These are phyloP conservation scores for Beauveria medogensis DNA, from an alignment of 2,329 filamentous ascomycete genomes.

Conservation along the genomic window DNA sequence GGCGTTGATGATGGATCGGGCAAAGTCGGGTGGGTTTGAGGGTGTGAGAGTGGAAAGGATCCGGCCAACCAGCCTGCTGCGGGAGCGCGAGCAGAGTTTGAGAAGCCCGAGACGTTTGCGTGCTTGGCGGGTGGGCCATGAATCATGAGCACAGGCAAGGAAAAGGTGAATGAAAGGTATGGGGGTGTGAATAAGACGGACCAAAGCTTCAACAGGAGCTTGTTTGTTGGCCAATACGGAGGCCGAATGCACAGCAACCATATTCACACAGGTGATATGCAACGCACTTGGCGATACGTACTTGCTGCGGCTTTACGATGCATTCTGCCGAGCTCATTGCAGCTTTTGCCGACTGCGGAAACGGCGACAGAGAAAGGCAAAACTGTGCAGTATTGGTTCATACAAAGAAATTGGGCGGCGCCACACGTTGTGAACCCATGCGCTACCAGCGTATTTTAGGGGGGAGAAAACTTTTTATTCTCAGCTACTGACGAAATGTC, in stretches of 20 bases:
- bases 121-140: constrained; percentile 26
- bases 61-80: constrained; percentile 1
- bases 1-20: constrained; percentile 12
- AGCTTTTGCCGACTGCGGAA: not conserved
- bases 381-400: not conserved
- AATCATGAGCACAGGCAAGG: constrained; percentile 21
- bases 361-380: not conserved
- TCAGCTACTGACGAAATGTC: not conserved
- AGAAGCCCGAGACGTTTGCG: constrained; percentile 19
- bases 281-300: not conserved
- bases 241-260: not conserved
- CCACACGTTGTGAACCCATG: not conserved
- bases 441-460: not conserved
- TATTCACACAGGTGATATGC: not conserved
- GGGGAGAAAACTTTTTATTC: constrained; percentile 3
- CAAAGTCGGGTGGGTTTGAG: constrained; percentile 11
- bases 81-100: constrained; percentile 16
- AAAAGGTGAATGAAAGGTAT: not conserved
- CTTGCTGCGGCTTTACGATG: constrained; percentile 1
- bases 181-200: constrained; percentile 5
- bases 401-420: not conserved
- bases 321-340: not conserved
- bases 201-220: not conserved
- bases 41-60: constrained; percentile 10
- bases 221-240: constrained; percentile 1